These are phyloP conservation scores for Thymus mandschuricus DNA, from an alignment of 257 asterid genomes.

Conservation along the genomic window DNA sequence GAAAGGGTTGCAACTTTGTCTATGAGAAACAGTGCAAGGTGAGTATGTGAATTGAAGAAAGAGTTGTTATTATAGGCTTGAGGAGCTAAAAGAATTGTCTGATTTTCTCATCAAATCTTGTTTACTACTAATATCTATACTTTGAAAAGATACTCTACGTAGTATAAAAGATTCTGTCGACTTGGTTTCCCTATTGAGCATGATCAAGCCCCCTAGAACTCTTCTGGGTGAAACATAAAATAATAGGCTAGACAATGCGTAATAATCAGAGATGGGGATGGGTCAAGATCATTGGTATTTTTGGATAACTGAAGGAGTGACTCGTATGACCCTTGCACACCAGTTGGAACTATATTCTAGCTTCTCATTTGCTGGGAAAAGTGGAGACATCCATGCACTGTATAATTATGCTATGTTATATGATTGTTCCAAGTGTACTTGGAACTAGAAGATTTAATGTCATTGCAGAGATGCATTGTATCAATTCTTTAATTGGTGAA, in stretches of 20 bases:
- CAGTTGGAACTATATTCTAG: not conserved
- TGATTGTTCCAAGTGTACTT: not conserved
- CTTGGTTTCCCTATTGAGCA: not conserved
- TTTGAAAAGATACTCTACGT: not conserved
- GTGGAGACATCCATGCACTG: not conserved
- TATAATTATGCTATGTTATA: not conserved
- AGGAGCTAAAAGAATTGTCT: not conserved
- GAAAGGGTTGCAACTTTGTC: constrained; percentile 2
- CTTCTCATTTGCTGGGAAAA: constrained; percentile 7
- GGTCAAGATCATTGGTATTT: constrained; percentile 3
- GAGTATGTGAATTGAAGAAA: not conserved
- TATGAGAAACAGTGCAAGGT: constrained; percentile 1
- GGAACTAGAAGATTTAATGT: not conserved
- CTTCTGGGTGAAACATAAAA: not conserved
- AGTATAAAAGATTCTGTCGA: not conserved
- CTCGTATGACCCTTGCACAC: not conserved
- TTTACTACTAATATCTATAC: not conserved
- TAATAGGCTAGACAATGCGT: not conserved
- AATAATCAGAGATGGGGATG: not conserved
- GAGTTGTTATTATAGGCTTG: constrained; percentile 2
- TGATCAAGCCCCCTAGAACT: not conserved
- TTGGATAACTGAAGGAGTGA: not conserved
- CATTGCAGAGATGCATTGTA: not conserved
- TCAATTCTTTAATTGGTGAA: constrained; percentile 7
- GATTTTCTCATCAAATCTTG: not conserved